Evolutionary conservation across 345 rosid genomes (phyloP).

Genomic region (Physaria fendleri): DNA sequence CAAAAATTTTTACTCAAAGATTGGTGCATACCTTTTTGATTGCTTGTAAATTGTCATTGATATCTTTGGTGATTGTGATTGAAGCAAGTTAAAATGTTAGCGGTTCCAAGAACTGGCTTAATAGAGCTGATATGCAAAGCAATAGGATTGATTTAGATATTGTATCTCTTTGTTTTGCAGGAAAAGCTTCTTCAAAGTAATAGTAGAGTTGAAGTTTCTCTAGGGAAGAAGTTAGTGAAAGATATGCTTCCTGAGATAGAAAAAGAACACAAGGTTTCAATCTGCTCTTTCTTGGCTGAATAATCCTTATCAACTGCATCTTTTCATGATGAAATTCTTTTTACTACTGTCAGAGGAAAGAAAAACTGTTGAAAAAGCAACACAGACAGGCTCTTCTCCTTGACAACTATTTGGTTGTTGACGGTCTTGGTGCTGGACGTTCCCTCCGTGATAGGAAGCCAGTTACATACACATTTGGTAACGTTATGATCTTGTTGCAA

Average conservation of each 20-base stretch:
- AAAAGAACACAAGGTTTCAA: constrained; percentile 67
- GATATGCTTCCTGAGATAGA: constrained; percentile 91
- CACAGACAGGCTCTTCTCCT: constrained; percentile 90
- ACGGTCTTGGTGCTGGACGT: constrained; percentile 79
- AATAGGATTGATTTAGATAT: too few relatives aligned
- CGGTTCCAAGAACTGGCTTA: neutral
- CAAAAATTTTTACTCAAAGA: constrained; percentile 1
- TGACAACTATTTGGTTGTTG: constrained; percentile 56
- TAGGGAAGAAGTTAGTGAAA: constrained; percentile 78
- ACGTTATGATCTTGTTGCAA: too few relatives aligned
- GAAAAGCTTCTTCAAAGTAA: constrained; percentile 72
- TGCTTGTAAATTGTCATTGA: constrained; percentile 1
- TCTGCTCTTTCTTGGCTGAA: neutral
- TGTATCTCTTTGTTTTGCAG: constrained; percentile 50
- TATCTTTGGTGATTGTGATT: neutral
- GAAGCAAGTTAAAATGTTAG: neutral
- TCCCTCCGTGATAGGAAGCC: constrained; percentile 93
- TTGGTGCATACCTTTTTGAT: constrained; percentile 2
- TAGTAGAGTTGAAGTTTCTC: constrained; percentile 71
- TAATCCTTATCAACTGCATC: constrained; percentile 1
- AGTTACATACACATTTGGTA: constrained; percentile 95
- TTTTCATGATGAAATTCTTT: neutral
- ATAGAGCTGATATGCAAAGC: too few relatives aligned
- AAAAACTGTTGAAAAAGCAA: constrained; percentile 79
- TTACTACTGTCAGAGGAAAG: constrained; percentile 54